These are phyloP conservation scores for Xylogone sp. DNA, from an alignment of 2,329 filamentous ascomycete genomes.

Conservation along the genomic window DNA sequence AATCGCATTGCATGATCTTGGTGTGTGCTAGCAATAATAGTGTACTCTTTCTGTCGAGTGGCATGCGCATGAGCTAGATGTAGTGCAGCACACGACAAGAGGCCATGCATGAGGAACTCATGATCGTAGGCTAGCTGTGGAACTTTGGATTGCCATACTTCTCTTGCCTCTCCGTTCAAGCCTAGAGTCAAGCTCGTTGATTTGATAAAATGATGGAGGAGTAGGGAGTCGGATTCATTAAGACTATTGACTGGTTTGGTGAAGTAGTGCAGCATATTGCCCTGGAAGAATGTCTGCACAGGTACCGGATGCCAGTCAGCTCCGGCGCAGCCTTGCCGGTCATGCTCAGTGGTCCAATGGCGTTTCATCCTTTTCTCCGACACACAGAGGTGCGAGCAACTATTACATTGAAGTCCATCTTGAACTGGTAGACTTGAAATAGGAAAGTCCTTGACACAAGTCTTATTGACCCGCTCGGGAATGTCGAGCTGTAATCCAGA, in stretches of 20 bases:
- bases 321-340: constrained; percentile 6
- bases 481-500: constrained; percentile 15
- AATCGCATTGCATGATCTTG: constrained; percentile 12
- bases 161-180: constrained; percentile 6
- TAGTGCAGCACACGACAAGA: constrained; percentile 34
- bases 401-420: constrained; percentile 20
- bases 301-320: constrained; percentile 16
- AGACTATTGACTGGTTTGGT: constrained; percentile 8
- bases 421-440: constrained; percentile 22
- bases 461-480: constrained; percentile 17
- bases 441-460: constrained; percentile 20
- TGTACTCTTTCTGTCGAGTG: not conserved
- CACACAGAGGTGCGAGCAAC: constrained; percentile 26
- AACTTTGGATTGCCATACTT: constrained; percentile 29
- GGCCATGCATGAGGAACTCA: constrained; percentile 35
- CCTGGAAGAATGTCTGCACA: constrained; percentile 26
- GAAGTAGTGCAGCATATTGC: constrained; percentile 24
- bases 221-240: constrained; percentile 6
- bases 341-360: constrained; percentile 25
- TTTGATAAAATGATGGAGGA: constrained; percentile 19
- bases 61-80: constrained; percentile 15
- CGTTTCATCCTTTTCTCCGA: constrained; percentile 30
- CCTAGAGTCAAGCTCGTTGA: constrained; percentile 17
- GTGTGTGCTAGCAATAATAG: constrained; percentile 8
- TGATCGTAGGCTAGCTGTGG: constrained; percentile 31